Evolutionary conservation across 768 basidiomycete genomes (phyloP).

Genomic region (Xerocomus spinulosus): DNA sequence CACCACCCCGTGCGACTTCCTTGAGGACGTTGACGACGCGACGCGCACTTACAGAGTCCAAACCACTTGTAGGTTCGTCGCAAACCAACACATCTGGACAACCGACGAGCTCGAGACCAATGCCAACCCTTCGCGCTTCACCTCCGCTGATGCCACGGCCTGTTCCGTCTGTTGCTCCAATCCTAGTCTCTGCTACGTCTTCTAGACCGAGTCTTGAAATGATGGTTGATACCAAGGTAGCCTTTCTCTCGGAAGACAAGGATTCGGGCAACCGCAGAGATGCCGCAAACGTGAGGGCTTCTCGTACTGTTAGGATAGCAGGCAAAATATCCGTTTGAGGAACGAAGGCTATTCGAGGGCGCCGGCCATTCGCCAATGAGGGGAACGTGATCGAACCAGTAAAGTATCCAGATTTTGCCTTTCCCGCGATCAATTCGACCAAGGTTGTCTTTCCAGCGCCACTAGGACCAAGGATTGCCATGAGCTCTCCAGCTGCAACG

Average conservation of each 20-base stretch:
- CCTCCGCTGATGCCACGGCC: conserved; percentile 86
- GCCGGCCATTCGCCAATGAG: conserved; percentile 27
- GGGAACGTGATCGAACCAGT: conserved; percentile 64
- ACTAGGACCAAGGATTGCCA: conserved; percentile 90
- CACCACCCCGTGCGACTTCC: conserved; percentile 56
- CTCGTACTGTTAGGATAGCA: conserved; percentile 70
- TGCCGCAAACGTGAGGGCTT: conserved; percentile 82
- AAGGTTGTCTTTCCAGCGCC: conserved; percentile 93
- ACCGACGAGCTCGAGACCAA: conserved; percentile 84
- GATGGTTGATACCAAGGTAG: conserved; percentile 60
- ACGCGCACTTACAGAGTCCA: conserved; percentile 85
- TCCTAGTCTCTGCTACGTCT: conserved; percentile 63
- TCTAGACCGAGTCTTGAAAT: conserved; percentile 76
- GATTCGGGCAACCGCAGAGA: conserved; percentile 78
- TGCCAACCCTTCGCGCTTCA: conserved; percentile 86
- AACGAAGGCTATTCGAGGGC: conserved; percentile 74
- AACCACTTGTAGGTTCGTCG: conserved; percentile 80
- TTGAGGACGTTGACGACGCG: conserved; percentile 75
- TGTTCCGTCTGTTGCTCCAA: conserved; percentile 61
- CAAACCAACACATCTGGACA: conserved; percentile 80
- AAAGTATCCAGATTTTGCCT: conserved; percentile 65
- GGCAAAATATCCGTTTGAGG: conserved; percentile 85
- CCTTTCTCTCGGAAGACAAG: conserved; percentile 57
- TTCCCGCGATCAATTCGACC: conserved; percentile 86
- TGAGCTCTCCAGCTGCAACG: conserved; percentile 77